phyloP scores from a whole-genome alignment of 768 basidiomycete species.

The Nidularia sp. region DNA sequence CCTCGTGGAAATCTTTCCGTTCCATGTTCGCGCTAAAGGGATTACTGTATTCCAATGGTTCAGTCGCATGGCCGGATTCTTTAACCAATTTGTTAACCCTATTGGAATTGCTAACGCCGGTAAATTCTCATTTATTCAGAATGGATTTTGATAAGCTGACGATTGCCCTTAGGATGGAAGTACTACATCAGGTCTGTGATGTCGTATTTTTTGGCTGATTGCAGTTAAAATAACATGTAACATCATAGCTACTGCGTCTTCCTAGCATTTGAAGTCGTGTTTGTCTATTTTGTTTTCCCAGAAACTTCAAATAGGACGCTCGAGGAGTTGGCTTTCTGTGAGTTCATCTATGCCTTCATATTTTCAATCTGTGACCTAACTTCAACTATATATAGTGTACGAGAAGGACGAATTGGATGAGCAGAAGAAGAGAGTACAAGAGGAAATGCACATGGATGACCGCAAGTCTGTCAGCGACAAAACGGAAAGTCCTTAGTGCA shows the following conservation, averaged over 20 bases:
- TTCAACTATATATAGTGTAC: conserved; percentile 14
- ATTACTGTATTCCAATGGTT: conserved; percentile 60
- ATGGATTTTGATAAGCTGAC: too few relatives aligned
- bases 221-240: not conserved
- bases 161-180: conserved; percentile 45
- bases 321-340: conserved; percentile 59
- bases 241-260: conserved; percentile 39
- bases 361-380: conserved; percentile 10
- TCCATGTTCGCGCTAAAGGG: conserved; percentile 57
- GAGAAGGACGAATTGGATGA: conserved; percentile 16
- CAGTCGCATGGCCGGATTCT: conserved; percentile 49
- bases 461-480: not conserved
- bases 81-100: conserved; percentile 67
- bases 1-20: conserved; percentile 69
- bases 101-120: conserved; percentile 54
- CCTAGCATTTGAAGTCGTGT: conserved; percentile 47
- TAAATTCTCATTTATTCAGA: too few relatives aligned
- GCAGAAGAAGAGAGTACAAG: conserved; percentile 34
- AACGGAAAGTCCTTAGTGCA: not conserved
- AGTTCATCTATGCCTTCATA: conserved; percentile 12
- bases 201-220: not conserved
- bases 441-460: conserved; percentile 26
- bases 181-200: conserved; percentile 44
- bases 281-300: conserved; percentile 61
- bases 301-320: conserved; percentile 51